Evolutionary conservation across 2,329 filamentous ascomycete genomes (phyloP).

Genomic region (Didymella exigua): DNA sequence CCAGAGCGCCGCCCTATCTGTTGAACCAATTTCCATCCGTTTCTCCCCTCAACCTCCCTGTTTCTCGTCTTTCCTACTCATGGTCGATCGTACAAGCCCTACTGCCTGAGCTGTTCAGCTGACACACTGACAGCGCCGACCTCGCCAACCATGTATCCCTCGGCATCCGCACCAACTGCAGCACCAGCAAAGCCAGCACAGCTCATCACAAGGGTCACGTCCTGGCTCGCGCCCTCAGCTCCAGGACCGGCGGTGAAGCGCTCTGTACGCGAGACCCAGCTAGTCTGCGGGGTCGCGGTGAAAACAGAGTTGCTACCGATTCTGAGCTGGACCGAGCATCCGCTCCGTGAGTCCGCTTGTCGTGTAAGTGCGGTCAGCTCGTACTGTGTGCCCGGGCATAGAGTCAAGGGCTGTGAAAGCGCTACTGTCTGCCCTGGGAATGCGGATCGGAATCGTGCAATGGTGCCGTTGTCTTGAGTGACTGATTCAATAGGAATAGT

Average conservation of each 20-base stretch:
- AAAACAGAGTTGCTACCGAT: constrained; percentile 24
- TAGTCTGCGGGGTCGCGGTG: constrained; percentile 23
- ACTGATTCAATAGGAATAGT: constrained; percentile 26
- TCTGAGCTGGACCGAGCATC: constrained; percentile 26
- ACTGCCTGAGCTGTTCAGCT: neutral
- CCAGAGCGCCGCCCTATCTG: constrained; percentile 3
- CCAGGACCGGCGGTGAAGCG: constrained; percentile 29
- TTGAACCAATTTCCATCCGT: constrained; percentile 8
- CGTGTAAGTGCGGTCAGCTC: constrained; percentile 17
- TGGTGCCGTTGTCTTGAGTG: constrained; percentile 16
- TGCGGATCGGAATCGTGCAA: constrained; percentile 32
- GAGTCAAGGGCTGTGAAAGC: constrained; percentile 34
- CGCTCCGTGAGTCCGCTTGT: constrained; percentile 24
- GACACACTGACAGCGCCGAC: constrained; percentile 6
- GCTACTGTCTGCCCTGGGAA: constrained; percentile 24
- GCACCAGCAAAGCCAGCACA: constrained; percentile 30
- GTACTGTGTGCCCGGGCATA: constrained; percentile 37
- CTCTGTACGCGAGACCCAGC: constrained; percentile 17
- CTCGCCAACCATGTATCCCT: constrained; percentile 26
- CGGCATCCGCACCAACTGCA: constrained; percentile 19
- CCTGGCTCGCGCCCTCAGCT: constrained; percentile 25
- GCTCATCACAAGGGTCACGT: constrained; percentile 27
- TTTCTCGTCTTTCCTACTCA: neutral
- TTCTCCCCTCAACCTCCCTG: neutral
- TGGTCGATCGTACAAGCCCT: neutral